phyloP scores from a whole-genome alignment of 257 asterid species.

The Nemophila menziesii region DNA sequence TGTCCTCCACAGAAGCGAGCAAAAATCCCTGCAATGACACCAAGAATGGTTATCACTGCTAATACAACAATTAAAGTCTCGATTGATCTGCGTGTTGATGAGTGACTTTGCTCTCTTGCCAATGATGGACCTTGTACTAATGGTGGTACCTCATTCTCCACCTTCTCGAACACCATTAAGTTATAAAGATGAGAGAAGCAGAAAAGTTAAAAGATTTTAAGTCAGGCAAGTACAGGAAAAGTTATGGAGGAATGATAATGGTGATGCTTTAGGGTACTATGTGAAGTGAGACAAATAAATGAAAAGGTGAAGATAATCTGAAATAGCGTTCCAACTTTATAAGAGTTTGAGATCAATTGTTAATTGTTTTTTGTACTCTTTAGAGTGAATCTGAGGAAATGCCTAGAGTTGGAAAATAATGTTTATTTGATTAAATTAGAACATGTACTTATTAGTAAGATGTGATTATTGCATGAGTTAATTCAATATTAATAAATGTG shows the following conservation, averaged over 20 bases:
- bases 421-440: conserved; percentile 9
- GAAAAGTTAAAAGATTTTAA: background rate
- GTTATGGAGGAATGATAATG: background rate
- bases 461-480: too few species aligned
- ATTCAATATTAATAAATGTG: too few species aligned
- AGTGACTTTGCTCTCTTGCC: conserved; percentile 21
- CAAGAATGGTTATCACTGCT: conserved; percentile 61
- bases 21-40: conserved; percentile 57
- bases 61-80: conserved; percentile 76
- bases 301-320: conserved; percentile 7
- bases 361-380: too few species aligned
- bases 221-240: background rate
- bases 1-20: conserved; percentile 70
- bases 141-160: conserved; percentile 52
- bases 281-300: too few species aligned
- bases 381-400: too few species aligned
- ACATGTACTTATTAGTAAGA: too few species aligned
- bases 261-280: too few species aligned
- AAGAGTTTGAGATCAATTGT: too few species aligned
- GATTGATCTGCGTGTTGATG: conserved; percentile 44
- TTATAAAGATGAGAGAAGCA: background rate
- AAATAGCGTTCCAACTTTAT: conserved; percentile 21
- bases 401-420: too few species aligned
- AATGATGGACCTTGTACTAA: conserved; percentile 38
- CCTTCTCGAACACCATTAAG: background rate